Base-by-base conservation (phyloP, 306 rosid species). In the Sechiopsis laciniata region DNA sequence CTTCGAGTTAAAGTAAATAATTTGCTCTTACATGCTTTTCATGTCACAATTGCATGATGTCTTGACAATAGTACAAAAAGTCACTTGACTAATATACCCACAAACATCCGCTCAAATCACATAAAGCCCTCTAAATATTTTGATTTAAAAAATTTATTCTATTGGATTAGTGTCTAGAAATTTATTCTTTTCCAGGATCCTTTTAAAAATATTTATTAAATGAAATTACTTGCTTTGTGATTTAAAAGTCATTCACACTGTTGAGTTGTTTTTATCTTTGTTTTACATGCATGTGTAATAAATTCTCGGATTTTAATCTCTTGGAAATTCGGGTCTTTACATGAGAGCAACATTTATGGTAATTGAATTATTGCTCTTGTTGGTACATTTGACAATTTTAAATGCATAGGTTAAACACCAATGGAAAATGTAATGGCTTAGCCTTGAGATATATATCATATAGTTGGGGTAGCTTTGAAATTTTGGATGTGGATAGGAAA, bases 391-490 rank as follows among this genome's bases (percentile, higher is more conserved):
- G 14, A 63, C 26, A 37, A 20, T 4, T 2, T n/a, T 37, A n/a
- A 64, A 37, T 16, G 71, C 52, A 48, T 8, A 69, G 73, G 57
- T 69, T 2, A 69, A 20, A 55, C n/a, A 68, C 73, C 56, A 6
- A 46, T 21, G 73, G 45, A 69, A 46, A 6, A 7, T 60, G 42
- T 3, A 42, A 40, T 19, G 8, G 17, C 72, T 51, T 42, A 42
- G 48, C 11, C 48, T 42, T 42, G 12, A 8, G 48, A 48, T 17
- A 48, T 17, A 42, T 42, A 67, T 46, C 35, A 48, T 50, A 55
- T 55, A 40, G 75, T 55, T 72, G 75, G 19, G 65, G 75, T 57
- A 72, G 75, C 64, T 59, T 72, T 72, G 75, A 72, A 72, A 10
- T 10, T 72, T 40, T 35, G 51, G 64, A 32, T 54, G 46, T 32